These are phyloP conservation scores for Sphagnum fallax DNA, from an alignment of 228 moss, liverwort and hornwort species.

Conservation along the genomic window DNA sequence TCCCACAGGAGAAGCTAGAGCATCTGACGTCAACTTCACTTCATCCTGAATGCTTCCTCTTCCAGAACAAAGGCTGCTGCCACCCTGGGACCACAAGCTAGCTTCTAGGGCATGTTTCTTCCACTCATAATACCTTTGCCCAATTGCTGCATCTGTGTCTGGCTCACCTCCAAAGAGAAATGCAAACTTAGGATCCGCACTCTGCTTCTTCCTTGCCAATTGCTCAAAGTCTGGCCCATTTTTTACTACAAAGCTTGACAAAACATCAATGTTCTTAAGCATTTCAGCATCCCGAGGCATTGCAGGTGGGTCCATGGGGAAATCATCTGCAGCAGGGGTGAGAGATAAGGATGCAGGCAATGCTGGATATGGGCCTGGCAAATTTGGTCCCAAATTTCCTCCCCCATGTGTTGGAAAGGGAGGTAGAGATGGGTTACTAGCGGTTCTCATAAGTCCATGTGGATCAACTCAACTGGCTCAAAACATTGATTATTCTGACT, in stretches of 20 bases:
- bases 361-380: no score
- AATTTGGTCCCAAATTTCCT: no score
- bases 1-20: conserved; percentile 50
- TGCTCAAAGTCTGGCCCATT: conserved; percentile 77
- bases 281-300: conserved; percentile 64
- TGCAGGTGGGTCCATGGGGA: conserved; percentile 21
- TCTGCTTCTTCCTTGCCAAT: conserved; percentile 64
- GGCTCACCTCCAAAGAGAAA: conserved; percentile 69
- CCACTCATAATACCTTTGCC: conserved; percentile 65
- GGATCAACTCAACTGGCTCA: no score
- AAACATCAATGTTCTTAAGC: conserved; percentile 73
- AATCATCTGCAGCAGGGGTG: no score
- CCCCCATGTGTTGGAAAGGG: no score
- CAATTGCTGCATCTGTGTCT: conserved; percentile 74
- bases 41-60: background rate
- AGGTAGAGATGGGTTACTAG: no score
- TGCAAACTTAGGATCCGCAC: conserved; percentile 63
- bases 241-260: conserved; percentile 66
- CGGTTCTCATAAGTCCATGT: no score
- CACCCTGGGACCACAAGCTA: conserved; percentile 8
- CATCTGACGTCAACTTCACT: conserved; percentile 14
- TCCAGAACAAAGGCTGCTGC: conserved; percentile 12
- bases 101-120: conserved; percentile 40
- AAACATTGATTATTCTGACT: no score
- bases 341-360: no score